These are phyloP conservation scores for Gremmenia infestans DNA, from an alignment of 2,329 filamentous ascomycete species.

Conservation along the genomic window DNA sequence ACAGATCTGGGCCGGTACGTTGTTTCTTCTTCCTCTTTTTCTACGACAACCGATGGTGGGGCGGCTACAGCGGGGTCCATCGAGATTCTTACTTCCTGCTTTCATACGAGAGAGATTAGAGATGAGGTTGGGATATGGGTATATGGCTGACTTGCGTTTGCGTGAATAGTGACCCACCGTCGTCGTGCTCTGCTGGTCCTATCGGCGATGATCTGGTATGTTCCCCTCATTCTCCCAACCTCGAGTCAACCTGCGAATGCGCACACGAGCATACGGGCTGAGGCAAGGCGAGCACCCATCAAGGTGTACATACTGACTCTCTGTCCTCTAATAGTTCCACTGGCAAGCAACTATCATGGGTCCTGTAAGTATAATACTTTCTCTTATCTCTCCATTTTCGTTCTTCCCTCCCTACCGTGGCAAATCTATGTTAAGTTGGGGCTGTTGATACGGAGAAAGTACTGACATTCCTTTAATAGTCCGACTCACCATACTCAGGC, in stretches of 20 bases:
- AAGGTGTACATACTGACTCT: constrained; percentile 30
- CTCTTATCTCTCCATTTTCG: constrained; percentile 11
- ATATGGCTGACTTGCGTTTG: constrained; percentile 20
- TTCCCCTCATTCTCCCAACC: constrained; percentile 25
- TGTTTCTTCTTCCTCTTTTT: constrained; percentile 17
- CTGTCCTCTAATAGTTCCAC: constrained; percentile 67
- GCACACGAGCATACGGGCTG: constrained; percentile 20
- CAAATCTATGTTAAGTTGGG: constrained; percentile 7
- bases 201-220: constrained; percentile 97
- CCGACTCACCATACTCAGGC: constrained; percentile 95
- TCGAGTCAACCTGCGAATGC: constrained; percentile 16
- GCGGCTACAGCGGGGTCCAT: constrained; percentile 28
- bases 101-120: neutral
- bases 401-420: constrained; percentile 7
- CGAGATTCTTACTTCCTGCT: constrained; percentile 26
- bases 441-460: neutral
- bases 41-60: constrained; percentile 22
- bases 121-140: constrained; percentile 2
- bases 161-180: constrained; percentile 79
- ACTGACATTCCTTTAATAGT: constrained; percentile 42
- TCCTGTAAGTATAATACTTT: constrained; percentile 63
- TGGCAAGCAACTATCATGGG: constrained; percentile 99
- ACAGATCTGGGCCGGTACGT: constrained; percentile 83
- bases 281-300: neutral
- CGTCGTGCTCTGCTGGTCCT: constrained; percentile 95